Conservation (phyloP, 306 rosid species). For the Dicorynia guianensis region DNA sequence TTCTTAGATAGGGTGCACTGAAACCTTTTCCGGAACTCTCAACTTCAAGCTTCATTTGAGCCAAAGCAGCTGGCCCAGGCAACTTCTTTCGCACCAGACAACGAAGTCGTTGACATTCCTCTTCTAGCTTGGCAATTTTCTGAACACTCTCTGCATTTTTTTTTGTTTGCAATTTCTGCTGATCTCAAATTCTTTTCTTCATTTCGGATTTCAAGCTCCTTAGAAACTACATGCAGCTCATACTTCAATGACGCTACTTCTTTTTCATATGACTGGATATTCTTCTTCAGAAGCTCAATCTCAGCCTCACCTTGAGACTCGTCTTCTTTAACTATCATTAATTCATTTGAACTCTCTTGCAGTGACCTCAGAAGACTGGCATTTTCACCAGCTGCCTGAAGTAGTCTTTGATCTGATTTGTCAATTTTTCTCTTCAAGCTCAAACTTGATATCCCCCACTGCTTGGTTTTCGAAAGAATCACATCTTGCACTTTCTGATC, state of each 20-base stretch:
- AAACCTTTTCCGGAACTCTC: constrained; percentile 68
- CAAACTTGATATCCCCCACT: constrained; percentile 77
- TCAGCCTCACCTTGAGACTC: constrained; percentile 80
- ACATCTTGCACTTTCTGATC: constrained; percentile 84
- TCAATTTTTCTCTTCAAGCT: constrained; percentile 73
- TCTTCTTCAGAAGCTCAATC: constrained; percentile 67
- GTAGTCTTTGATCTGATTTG: constrained; percentile 73
- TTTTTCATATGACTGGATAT: constrained; percentile 72
- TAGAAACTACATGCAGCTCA: constrained; percentile 74
- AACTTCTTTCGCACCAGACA: constrained; percentile 86
- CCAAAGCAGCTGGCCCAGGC: constrained; percentile 95
- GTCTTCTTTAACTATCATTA: constrained; percentile 73
- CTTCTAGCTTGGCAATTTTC: constrained; percentile 80
- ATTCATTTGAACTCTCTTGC: constrained; percentile 76
- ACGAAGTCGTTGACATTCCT: constrained; percentile 88
- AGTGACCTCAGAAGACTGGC: constrained; percentile 76
- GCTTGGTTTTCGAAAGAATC: constrained; percentile 64
- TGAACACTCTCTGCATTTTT: constrained; percentile 73
- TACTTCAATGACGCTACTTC: constrained; percentile 82
- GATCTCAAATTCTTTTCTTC: constrained; percentile 95
- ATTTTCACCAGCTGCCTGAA: constrained; percentile 64
- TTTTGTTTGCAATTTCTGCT: constrained; percentile 81
- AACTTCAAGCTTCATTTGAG: constrained; percentile 94
- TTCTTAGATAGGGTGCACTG: constrained; percentile 61
- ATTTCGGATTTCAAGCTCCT: constrained; percentile 92